Evolutionary conservation across 1,284 basidiomycete species (phyloP).

Genomic region (Waitea zeae): DNA sequence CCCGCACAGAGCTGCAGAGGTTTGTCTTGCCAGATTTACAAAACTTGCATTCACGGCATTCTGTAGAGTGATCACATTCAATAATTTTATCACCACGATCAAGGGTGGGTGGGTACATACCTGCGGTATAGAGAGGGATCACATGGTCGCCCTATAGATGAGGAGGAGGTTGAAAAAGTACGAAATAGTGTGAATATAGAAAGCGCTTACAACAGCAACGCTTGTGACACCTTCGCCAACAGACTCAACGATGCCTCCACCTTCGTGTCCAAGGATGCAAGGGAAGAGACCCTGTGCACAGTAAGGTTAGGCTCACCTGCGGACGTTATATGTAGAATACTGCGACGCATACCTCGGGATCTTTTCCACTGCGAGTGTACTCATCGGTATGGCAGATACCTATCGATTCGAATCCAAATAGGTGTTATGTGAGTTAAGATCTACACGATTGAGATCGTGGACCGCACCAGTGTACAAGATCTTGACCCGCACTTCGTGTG

Average conservation of each 20-base stretch:
- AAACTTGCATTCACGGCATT: constrained; percentile 94
- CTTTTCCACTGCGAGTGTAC: constrained; percentile 92
- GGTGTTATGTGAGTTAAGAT: too few relatives aligned
- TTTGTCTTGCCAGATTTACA: constrained; percentile 99
- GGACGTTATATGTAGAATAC: constrained; percentile 3
- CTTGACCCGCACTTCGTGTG: constrained; percentile 86
- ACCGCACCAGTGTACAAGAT: constrained; percentile 73
- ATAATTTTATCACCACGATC: constrained; percentile 3
- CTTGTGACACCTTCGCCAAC: constrained; percentile 85
- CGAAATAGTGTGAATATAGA: constrained; percentile 4
- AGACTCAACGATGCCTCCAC: constrained; percentile 82
- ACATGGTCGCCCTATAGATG: constrained; percentile 69
- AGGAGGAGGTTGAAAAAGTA: constrained; percentile 1
- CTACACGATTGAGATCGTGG: constrained; percentile 5
- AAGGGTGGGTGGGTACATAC: constrained; percentile 20
- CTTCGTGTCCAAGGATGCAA: constrained; percentile 87
- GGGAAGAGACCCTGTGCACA: constrained; percentile 81
- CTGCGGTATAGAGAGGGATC: constrained; percentile 85
- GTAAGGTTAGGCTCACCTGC: constrained; percentile 3
- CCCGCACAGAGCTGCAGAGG: constrained; percentile 79
- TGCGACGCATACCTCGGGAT: constrained; percentile 56
- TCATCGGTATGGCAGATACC: constrained; percentile 98
- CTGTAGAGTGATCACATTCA: constrained; percentile 21
- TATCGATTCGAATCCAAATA: constrained; percentile 10
- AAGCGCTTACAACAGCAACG: constrained; percentile 48